phyloP scores from a whole-genome alignment of 148 eudicot genomes.

The Beta vulgaris region DNA sequence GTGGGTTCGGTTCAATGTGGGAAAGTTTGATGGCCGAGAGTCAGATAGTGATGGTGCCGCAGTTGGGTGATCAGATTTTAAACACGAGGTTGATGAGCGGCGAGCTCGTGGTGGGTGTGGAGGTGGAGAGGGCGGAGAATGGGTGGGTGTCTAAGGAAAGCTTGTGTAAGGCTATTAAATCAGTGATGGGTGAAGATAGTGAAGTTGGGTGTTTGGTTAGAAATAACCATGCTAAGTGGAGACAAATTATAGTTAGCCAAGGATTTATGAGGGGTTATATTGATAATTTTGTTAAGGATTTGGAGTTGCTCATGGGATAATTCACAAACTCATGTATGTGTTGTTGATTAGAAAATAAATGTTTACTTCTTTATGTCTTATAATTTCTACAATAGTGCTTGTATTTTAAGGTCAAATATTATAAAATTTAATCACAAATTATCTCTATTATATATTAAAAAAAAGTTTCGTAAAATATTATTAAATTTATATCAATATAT shows the following conservation, averaged over 20 bases:
- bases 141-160: slow-evolving; percentile 61
- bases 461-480: too few relatives aligned
- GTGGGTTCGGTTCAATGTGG: slow-evolving; percentile 81
- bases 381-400: too few relatives aligned
- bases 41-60: slow-evolving; percentile 58
- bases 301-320: slow-evolving; percentile 17
- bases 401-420: too few relatives aligned
- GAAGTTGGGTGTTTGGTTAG: slow-evolving; percentile 27
- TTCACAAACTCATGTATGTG: too few relatives aligned
- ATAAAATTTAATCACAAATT: too few relatives aligned
- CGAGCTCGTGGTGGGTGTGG: slow-evolving; percentile 63
- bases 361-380: too few relatives aligned
- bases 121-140: slow-evolving; percentile 51
- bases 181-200: slow-evolving; percentile 44
- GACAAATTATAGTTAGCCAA: slow-evolving; percentile 18
- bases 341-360: too few relatives aligned
- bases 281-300: slow-evolving; percentile 33
- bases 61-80: slow-evolving; percentile 56
- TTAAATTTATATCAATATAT: too few relatives aligned
- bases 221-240: slow-evolving; percentile 42
- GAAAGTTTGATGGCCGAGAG: slow-evolving; percentile 50
- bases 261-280: slow-evolving; percentile 41
- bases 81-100: slow-evolving; percentile 52
- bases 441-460: too few relatives aligned
- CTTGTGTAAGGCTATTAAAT: slow-evolving; percentile 45